Evolutionary conservation across 2,329 filamentous ascomycete genomes (phyloP), one percentile per base, ranked within the genome.

Genomic region (Pseudopithomyces chartarum): DNA sequence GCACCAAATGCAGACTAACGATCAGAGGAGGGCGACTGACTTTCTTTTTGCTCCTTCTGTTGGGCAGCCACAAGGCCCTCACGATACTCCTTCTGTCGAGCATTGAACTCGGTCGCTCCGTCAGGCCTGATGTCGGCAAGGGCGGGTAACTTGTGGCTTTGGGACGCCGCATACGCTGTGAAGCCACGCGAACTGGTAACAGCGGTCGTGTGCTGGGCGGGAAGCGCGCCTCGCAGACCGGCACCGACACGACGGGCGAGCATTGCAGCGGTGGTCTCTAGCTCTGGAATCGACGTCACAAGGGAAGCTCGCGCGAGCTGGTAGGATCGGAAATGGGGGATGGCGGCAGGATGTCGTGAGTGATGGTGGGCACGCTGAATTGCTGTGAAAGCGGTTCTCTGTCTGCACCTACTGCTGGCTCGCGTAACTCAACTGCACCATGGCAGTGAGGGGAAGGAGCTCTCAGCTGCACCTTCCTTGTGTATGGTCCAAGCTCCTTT

Each of bases 11-110:
- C 67, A 71, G 72, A 73, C 67, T 79, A 84, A 83, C 51, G 19
- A 52, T 39, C 40, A 52, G 50, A 58, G 50, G 40, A 79, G 81
- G 40, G 73, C 72, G 76, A 89, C 87, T 85, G 79, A 97, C 92
- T 93, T 84, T 92, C 90, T 88, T 91, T 82, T 87, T 89, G 86
- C 80, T 90, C 90, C 77, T 82, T 83, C 81, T 89, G 90, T 79
- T 90, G 87, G 74, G 87, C 87, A 78, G 89, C 85, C 68, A 87
- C 85, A 69, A 96, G 81, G 75, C 90, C 86, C 78, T 93, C 88
- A 74, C 95, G 90, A 80, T 97, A 98, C 71, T 88, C 84, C 78
- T 89, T 89, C 81, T 97, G 93, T 78, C 90, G 91, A 70, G 84
- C 80, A 74, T 90, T 91, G 84, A 98, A 99, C 55, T 84, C 82